Conservation (phyloP, 1,284 basidiomycete species). For the Fomes fomentarius region DNA sequence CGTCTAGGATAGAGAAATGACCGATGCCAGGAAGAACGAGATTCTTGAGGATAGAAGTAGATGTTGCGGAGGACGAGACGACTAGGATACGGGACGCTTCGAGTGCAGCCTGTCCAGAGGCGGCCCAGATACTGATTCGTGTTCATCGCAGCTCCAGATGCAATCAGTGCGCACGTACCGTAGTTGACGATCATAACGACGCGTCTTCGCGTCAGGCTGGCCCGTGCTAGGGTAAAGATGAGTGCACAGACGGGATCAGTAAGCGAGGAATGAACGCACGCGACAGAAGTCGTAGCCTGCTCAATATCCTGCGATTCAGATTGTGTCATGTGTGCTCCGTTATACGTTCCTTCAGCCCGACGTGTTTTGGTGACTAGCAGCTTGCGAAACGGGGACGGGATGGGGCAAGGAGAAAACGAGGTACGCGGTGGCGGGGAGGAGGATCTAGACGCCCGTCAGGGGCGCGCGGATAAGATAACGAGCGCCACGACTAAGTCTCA, state of each 20-base stretch:
- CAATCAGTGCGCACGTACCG: constrained; percentile 51
- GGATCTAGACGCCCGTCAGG: constrained; percentile 4
- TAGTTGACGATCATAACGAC: constrained; percentile 91
- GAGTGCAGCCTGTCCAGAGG: constrained; percentile 90
- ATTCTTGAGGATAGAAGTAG: constrained; percentile 90
- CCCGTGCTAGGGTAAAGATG: constrained; percentile 30
- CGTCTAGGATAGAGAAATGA: constrained; percentile 87
- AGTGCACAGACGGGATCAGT: constrained; percentile 1
- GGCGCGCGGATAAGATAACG: constrained; percentile 8
- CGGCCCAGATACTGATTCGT: constrained; percentile 84
- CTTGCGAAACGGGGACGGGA: neutral
- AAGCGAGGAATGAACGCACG: constrained; percentile 37
- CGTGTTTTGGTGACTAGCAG: neutral
- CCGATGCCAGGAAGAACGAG: constrained; percentile 94
- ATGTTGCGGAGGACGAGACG: constrained; percentile 79
- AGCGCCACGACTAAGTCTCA: neutral
- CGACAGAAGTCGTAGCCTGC: constrained; percentile 50
- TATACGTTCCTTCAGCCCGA: neutral
- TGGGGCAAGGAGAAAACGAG: neutral
- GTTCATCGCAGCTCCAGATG: neutral
- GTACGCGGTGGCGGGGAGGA: neutral
- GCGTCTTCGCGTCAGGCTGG: constrained; percentile 82
- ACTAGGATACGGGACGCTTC: constrained; percentile 86
- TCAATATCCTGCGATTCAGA: constrained; percentile 53
- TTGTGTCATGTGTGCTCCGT: constrained; percentile 19